Conservation (phyloP, 139 green algal genomes). For the Chlamydomonas sp. region DNA sequence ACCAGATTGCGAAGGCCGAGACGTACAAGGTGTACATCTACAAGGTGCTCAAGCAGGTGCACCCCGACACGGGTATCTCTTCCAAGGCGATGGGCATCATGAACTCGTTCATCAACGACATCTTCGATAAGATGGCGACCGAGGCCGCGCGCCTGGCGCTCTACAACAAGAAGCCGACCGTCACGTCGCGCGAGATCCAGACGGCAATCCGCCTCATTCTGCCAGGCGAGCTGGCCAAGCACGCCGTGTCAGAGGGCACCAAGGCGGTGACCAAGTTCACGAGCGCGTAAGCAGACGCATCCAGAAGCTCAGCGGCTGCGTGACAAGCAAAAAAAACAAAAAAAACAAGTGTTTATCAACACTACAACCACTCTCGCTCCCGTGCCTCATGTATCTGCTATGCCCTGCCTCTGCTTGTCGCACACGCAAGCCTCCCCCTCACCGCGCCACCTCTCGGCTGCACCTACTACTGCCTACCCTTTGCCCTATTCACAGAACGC, state of each 20-base stretch:
- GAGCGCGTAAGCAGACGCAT: conserved; percentile 44
- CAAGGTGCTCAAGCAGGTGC: conserved; percentile 82
- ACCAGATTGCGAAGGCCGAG: conserved; percentile 48
- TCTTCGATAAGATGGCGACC: conserved; percentile 87
- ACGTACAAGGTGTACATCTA: conserved; percentile 82
- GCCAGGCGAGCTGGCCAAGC: conserved; percentile 19
- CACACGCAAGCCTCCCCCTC: too few relatives aligned
- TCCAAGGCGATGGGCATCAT: conserved; percentile 95
- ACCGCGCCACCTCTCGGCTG: too few relatives aligned
- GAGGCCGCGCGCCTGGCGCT: conserved; percentile 67
- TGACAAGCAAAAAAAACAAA: neutral
- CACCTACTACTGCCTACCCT: too few relatives aligned
- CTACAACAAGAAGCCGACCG: conserved; percentile 88
- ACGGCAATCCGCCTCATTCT: conserved; percentile 68
- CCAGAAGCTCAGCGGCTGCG: neutral
- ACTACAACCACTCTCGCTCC: too few relatives aligned
- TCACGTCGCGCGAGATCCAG: conserved; percentile 85
- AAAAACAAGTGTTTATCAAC: conserved; percentile 26
- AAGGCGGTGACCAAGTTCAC: conserved; percentile 92
- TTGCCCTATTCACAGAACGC: too few relatives aligned
- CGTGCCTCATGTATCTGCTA: too few relatives aligned
- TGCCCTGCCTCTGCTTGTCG: too few relatives aligned
- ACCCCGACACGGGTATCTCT: conserved; percentile 90
- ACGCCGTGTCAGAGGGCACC: conserved; percentile 48
- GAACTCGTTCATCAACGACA: conserved; percentile 93